Percentiles rank a stretch among this genome's conserved stretches.
Conservation (phyloP, 805 yeast genomes). For the Candida takata region DNA sequence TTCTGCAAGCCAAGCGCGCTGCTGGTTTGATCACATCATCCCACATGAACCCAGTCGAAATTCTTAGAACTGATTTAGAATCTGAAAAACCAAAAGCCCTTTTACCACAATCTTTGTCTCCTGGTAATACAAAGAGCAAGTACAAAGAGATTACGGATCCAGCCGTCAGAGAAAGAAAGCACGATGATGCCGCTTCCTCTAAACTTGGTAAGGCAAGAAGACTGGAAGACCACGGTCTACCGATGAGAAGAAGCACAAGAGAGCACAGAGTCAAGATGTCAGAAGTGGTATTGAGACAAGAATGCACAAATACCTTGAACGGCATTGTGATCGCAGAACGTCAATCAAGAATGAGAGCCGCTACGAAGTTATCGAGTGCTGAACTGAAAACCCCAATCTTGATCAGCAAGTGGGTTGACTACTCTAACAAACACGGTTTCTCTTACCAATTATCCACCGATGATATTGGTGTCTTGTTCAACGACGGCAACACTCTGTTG, state of each 20-base stretch:
- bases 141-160: conserved; percentile 52
- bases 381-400: conserved; percentile 48
- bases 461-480: conserved; percentile 84
- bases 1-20: conserved; percentile 53
- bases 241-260: conserved; percentile 8
- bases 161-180: conserved; percentile 18
- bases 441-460: conserved; percentile 89
- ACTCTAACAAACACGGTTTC: conserved; percentile 91
- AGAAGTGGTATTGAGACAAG: conserved; percentile 32
- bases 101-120: conserved; percentile 85
- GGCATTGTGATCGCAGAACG: conserved; percentile 40
- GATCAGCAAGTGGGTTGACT: conserved; percentile 96
- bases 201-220: conserved; percentile 30
- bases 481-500: conserved; percentile 76
- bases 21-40: conserved; percentile 50
- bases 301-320: conserved; percentile 38
- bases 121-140: conserved; percentile 83
- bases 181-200: conserved; percentile 25
- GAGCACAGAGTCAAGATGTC: conserved; percentile 14
- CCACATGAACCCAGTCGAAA: conserved; percentile 60
- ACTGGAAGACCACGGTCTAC: conserved; percentile 30
- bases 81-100: conserved; percentile 62
- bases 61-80: conserved; percentile 60
- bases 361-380: conserved; percentile 2
- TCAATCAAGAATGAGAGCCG: conserved; percentile 33